Evolutionary conservation across 768 basidiomycete species (phyloP), one percentile per base, ranked within the genome.

Genomic region (Cyclocybe aegerita): DNA sequence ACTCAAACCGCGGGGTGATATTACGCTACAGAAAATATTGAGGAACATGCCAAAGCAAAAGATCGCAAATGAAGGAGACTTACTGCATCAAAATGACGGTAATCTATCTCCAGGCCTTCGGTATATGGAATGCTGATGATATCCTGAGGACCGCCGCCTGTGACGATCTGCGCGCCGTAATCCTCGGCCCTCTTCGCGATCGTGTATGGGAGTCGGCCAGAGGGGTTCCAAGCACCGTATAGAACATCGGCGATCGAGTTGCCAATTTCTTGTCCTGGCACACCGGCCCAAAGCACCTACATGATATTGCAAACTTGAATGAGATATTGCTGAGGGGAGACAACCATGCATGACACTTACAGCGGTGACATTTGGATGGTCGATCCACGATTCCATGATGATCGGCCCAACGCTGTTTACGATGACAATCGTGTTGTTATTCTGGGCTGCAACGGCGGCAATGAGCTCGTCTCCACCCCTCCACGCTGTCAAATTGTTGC

Each of bases 1-100:
- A 96, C 61, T 90, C 88, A 60, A 81, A 92, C 32, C 88, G 86
- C 2, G 90, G 90, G 0, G 74, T 74, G 57, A 90, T 88, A 54
- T 83, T 78, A 66, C 79, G 70, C 78, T 85, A 41, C 4, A 29
- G 70, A 67, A 29, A 35, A 17, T 32, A 30, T 53, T 43, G 35
- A 36, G 15, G 12, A 9, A 37, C 35, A 15, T 16, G 17, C 30
- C 17, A 31, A n/a, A 12, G 9, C 43, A 11, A 7, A n/a, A 16
- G 4, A 9, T 30, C 23, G 23, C 11, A 31, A 31, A 9, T 9
- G 48, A 56, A 37, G 23, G 4, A 64, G 59, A 64, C 80, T 69
- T 50, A 82, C 75, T 47, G 81, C 77, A 45, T 87, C 85, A 54
- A 87, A 86, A 64, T 78, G 74, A 10, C 84, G 75, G 58, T 90